Percentiles rank a stretch among this genome's conserved stretches.
Evolutionary conservation across 352 stramenopile genomes (phyloP).

Genomic region (Ophiocytium majus): DNA sequence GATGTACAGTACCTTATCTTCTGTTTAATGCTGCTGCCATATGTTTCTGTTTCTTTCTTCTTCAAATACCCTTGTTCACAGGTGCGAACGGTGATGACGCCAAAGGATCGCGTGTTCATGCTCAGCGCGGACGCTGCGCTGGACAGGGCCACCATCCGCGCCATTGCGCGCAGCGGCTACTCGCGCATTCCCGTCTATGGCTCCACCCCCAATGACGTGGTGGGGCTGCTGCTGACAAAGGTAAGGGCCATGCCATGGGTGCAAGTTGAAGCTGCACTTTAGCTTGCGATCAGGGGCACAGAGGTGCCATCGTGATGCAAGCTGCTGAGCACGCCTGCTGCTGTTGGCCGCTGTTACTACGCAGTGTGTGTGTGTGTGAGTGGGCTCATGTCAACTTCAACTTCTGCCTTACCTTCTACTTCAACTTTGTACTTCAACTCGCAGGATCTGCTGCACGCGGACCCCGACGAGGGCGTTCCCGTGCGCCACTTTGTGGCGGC

Average conservation of each 20-base stretch:
- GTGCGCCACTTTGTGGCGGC: slow-evolving; percentile 72
- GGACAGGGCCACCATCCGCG: slow-evolving; percentile 78
- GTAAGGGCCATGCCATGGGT: too few relatives aligned
- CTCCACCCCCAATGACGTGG: slow-evolving; percentile 77
- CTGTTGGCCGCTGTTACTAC: too few relatives aligned
- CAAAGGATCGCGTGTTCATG: slow-evolving; percentile 85
- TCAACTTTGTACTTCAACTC: too few relatives aligned
- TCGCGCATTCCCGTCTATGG: slow-evolving; percentile 87
- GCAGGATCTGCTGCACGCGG: slow-evolving; percentile 96
- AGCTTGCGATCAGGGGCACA: too few relatives aligned
- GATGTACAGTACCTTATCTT: background rate
- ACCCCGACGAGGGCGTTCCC: slow-evolving; percentile 84
- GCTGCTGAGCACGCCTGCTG: too few relatives aligned
- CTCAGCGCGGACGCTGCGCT: slow-evolving; percentile 73
- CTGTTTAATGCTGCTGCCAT: background rate
- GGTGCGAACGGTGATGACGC: background rate
- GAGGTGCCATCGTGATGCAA: too few relatives aligned
- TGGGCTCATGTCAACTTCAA: too few relatives aligned
- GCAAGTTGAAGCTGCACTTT: too few relatives aligned
- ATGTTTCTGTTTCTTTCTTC: background rate
- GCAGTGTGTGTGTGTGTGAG: too few relatives aligned
- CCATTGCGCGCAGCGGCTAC: slow-evolving; percentile 92
- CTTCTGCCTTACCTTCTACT: too few relatives aligned
- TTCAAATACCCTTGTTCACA: background rate
- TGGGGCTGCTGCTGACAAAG: slow-evolving; percentile 96